Evolutionary conservation across 305 asterid species (phyloP).

Genomic region (Caryopteris hybrid): DNA sequence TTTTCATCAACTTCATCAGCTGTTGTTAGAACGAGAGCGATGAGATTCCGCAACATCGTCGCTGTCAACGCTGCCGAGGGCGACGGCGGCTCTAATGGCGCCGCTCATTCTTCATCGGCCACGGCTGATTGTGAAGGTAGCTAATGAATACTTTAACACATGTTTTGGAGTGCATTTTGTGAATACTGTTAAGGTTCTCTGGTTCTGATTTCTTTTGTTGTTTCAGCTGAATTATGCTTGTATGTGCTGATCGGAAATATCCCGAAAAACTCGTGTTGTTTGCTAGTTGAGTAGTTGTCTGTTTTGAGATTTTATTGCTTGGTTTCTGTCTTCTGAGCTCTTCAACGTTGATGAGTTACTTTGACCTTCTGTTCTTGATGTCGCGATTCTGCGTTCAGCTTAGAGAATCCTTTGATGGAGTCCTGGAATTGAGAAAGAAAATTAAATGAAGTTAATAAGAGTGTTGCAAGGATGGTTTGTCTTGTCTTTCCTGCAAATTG

Average conservation of each 20-base stretch:
- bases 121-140: slow-evolving; percentile 47
- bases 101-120: slow-evolving; percentile 27
- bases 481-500: neutral
- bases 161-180: neutral
- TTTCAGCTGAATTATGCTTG: slow-evolving; percentile 14
- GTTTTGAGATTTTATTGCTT: slow-evolving; percentile 4
- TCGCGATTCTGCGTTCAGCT: neutral
- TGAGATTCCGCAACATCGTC: slow-evolving; percentile 36
- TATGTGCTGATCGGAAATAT: slow-evolving; percentile 3
- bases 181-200: neutral
- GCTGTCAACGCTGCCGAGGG: slow-evolving; percentile 50
- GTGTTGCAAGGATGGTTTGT: neutral
- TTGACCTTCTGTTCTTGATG: neutral
- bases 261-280: neutral
- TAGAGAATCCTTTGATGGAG: neutral
- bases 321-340: neutral
- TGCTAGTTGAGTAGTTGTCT: neutral
- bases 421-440: neutral
- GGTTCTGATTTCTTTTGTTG: neutral
- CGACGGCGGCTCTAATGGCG: slow-evolving; percentile 43
- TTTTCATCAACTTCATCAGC: slow-evolving; percentile 18
- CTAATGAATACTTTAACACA: neutral
- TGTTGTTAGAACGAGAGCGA: slow-evolving; percentile 20
- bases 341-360: slow-evolving; percentile 3
- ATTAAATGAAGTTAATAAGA: neutral